Evolutionary conservation across 441 rosid genomes (phyloP).

Genomic region (Populus hybrid): DNA sequence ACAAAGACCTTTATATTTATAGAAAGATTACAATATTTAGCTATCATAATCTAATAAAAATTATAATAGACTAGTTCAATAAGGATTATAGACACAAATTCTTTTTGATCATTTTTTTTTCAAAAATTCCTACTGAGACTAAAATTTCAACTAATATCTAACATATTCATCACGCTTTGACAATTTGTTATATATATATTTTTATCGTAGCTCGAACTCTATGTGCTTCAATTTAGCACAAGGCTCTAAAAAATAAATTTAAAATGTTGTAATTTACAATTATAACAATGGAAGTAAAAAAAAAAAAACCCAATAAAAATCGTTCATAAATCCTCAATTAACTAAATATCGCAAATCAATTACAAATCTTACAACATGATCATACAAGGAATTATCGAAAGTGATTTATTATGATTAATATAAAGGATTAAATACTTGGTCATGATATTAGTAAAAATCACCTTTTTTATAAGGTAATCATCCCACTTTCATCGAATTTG

Average conservation of each 20-base stretch:
- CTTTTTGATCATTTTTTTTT: background rate
- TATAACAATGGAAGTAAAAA: background rate
- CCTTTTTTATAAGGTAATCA: too few relatives aligned
- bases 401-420: too few relatives aligned
- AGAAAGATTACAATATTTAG: background rate
- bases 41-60: background rate
- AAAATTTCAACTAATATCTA: too few relatives aligned
- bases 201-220: background rate
- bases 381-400: too few relatives aligned
- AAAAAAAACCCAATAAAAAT: too few relatives aligned
- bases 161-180: too few relatives aligned
- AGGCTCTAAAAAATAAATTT: background rate
- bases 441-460: too few relatives aligned
- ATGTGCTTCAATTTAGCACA: background rate
- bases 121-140: background rate
- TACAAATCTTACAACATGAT: background rate
- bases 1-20: background rate
- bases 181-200: too few relatives aligned
- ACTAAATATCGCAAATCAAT: background rate
- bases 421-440: too few relatives aligned
- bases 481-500: too few relatives aligned
- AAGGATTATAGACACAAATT: background rate
- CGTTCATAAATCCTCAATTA: background rate
- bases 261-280: too few relatives aligned
- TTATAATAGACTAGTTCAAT: background rate